phyloP scores from a whole-genome alignment of 192 early-diverging fungal species.

The Podila clonocystis region DNA sequence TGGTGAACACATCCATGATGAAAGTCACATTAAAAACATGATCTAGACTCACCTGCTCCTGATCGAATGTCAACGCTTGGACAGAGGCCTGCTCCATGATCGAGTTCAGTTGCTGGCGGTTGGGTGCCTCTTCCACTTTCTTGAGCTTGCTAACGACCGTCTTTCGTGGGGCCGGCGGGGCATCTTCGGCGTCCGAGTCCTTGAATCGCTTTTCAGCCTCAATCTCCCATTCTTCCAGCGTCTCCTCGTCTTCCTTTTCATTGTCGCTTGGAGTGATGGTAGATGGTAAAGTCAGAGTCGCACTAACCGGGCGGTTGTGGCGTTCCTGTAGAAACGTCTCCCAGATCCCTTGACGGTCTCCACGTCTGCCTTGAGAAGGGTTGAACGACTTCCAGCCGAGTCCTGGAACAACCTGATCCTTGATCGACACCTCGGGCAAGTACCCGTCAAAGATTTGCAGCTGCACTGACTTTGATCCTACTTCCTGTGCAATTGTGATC shows the following conservation, averaged over 20 bases:
- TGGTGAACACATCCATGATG: too few relatives aligned
- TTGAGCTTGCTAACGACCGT: constrained; percentile 8
- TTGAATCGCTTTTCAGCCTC: constrained; percentile 49
- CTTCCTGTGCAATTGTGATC: constrained; percentile 35
- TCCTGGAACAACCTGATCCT: constrained; percentile 26
- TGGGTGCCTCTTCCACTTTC: constrained; percentile 11
- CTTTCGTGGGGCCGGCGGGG: constrained; percentile 7
- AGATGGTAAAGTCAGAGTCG: background rate
- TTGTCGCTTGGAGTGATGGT: background rate
- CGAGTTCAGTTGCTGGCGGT: constrained; percentile 32
- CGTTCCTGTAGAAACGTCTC: constrained; percentile 8
- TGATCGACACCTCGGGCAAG: constrained; percentile 27
- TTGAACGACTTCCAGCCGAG: constrained; percentile 22
- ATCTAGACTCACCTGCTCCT: constrained; percentile 33
- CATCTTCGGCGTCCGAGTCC: constrained; percentile 36
- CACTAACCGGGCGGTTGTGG: background rate
- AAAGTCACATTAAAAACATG: background rate
- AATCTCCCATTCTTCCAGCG: constrained; percentile 50
- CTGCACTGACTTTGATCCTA: constrained; percentile 21
- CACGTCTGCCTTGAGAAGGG: background rate
- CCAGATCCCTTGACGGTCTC: constrained; percentile 5
- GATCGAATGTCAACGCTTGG: constrained; percentile 43
- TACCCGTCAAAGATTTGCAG: constrained; percentile 11
- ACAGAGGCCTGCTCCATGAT: constrained; percentile 45
- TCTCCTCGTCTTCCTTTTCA: constrained; percentile 19